Evolutionary conservation across 2,329 filamentous ascomycete genomes (phyloP).

Genomic region (Trematosphaeria pertusa): DNA sequence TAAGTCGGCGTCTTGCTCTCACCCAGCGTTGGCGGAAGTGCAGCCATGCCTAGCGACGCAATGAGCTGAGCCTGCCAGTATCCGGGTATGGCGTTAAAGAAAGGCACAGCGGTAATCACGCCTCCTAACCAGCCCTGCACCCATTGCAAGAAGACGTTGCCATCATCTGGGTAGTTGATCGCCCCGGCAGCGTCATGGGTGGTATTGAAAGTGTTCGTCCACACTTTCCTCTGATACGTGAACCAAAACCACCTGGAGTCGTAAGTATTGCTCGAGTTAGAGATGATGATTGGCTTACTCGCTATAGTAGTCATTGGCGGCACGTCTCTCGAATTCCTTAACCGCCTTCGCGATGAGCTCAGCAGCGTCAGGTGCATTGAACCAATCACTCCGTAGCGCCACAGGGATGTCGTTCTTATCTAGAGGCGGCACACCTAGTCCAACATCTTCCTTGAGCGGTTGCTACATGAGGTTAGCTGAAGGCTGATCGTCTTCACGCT

Average conservation of each 20-base stretch:
- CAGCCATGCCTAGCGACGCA: conserved; percentile 37
- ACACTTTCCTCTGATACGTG: conserved; percentile 53
- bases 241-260: conserved; percentile 57
- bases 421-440: conserved; percentile 55
- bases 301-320: conserved; percentile 52
- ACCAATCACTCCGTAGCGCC: conserved; percentile 41
- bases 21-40: conserved; percentile 30
- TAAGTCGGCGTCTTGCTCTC: conserved; percentile 30
- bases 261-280: background rate
- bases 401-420: conserved; percentile 48
- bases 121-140: conserved; percentile 47
- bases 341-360: conserved; percentile 45
- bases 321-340: conserved; percentile 48
- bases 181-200: conserved; percentile 39
- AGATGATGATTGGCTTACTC: conserved; percentile 33
- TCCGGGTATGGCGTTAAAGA: conserved; percentile 46
- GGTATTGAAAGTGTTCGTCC: conserved; percentile 57
- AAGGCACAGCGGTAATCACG: conserved; percentile 42
- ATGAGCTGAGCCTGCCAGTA: conserved; percentile 47
- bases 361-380: conserved; percentile 34
- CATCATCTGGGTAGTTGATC: conserved; percentile 48
- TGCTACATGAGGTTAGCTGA: conserved; percentile 17
- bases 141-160: conserved; percentile 48
- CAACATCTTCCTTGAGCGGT: conserved; percentile 53
- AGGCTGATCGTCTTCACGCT: background rate